phyloP scores from a whole-genome alignment of 2,329 filamentous ascomycete species.

The Aspergillus sojae region DNA sequence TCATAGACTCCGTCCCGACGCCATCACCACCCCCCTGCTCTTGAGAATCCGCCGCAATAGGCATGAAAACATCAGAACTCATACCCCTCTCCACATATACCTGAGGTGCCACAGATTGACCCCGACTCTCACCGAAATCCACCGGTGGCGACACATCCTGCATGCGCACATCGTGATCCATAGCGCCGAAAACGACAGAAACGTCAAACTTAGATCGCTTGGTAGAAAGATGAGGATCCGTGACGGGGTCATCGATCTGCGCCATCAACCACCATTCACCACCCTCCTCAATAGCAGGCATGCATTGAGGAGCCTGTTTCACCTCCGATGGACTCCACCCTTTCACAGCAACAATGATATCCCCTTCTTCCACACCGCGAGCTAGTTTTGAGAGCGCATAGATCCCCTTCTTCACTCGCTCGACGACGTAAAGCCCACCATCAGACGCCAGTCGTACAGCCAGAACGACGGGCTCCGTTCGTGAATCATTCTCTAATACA shows the following conservation, averaged over 20 bases:
- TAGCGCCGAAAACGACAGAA: slow-evolving; percentile 33
- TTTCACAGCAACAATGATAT: slow-evolving; percentile 42
- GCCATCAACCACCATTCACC: slow-evolving; percentile 41
- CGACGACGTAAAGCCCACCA: slow-evolving; percentile 40
- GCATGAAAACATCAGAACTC: slow-evolving; percentile 12
- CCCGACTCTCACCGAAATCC: slow-evolving; percentile 21
- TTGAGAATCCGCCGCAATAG: slow-evolving; percentile 22
- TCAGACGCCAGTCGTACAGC: slow-evolving; percentile 33
- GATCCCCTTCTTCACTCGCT: slow-evolving; percentile 42
- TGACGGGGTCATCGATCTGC: slow-evolving; percentile 32
- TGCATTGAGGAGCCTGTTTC: slow-evolving; percentile 9
- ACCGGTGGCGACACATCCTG: slow-evolving; percentile 24
- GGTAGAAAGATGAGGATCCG: slow-evolving; percentile 18
- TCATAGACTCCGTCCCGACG: slow-evolving; percentile 5
- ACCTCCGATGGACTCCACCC: slow-evolving; percentile 25
- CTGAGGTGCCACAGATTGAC: slow-evolving; percentile 18
- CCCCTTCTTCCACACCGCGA: slow-evolving; percentile 38
- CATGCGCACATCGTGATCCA: slow-evolving; percentile 6
- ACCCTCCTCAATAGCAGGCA: neutral
- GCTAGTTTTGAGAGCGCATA: slow-evolving; percentile 44
- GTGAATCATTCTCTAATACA: slow-evolving; percentile 35
- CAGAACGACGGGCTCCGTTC: slow-evolving; percentile 29
- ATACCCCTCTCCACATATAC: slow-evolving; percentile 15
- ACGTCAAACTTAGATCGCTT: slow-evolving; percentile 31
- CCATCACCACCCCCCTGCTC: slow-evolving; percentile 14